Conservation (phyloP, 1,284 basidiomycete genomes). For the Ceratobasidium theobromae region DNA sequence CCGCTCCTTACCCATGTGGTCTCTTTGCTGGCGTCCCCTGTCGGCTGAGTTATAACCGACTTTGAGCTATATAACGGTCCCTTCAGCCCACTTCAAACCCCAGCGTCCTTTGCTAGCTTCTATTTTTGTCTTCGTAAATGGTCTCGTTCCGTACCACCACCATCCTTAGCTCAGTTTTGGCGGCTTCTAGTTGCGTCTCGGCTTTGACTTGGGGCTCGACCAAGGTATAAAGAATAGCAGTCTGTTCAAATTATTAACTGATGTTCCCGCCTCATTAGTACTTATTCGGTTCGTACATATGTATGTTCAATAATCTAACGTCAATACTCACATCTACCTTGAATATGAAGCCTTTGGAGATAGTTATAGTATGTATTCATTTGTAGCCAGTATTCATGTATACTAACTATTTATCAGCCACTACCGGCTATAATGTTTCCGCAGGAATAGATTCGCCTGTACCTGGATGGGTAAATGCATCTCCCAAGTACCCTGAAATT, state of each 20-base stretch:
- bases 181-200: neutral
- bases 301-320: neutral
- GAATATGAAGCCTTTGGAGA: conserved; percentile 45
- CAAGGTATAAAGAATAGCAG: conserved; percentile 39
- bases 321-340: neutral
- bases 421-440: conserved; percentile 60
- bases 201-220: conserved; percentile 48
- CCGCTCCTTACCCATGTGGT: neutral
- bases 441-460: conserved; percentile 56
- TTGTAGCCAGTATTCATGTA: neutral
- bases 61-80: too few species aligned
- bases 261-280: neutral
- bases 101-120: too few species aligned
- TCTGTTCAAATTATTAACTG: neutral
- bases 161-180: neutral
- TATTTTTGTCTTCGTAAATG: too few species aligned
- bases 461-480: conserved; percentile 53
- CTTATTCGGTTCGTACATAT: neutral
- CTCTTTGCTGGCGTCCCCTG: too few species aligned
- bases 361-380: conserved; percentile 44
- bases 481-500: neutral
- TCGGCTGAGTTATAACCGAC: too few species aligned
- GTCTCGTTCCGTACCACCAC: neutral
- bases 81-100: too few species aligned
- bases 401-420: conserved; percentile 32